Evolutionary conservation across 2,329 filamentous ascomycete species (phyloP).

Genomic region (Fusarium transvaalense): DNA sequence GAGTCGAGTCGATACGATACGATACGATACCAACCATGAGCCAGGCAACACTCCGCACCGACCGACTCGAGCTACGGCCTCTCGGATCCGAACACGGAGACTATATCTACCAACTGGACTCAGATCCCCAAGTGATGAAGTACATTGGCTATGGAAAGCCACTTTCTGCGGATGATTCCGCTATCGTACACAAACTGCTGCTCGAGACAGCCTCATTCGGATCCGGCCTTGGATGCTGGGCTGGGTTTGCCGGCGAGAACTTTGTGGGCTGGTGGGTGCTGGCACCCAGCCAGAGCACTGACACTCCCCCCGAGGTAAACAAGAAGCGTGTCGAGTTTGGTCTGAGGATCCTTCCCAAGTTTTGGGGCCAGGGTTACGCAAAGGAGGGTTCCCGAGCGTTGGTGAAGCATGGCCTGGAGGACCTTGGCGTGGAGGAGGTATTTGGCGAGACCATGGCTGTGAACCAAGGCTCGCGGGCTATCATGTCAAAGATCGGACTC

Average conservation of each 20-base stretch:
- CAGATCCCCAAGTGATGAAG: conserved; percentile 40
- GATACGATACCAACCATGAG: conserved; percentile 28
- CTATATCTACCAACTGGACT: conserved; percentile 40
- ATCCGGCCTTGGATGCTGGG: conserved; percentile 43
- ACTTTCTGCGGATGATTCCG: conserved; percentile 33
- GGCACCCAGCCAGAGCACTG: conserved; percentile 40
- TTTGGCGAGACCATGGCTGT: conserved; percentile 51
- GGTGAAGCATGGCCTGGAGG: conserved; percentile 48
- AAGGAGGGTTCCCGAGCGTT: conserved; percentile 50
- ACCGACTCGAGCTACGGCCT: conserved; percentile 36
- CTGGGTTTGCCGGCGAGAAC: conserved; percentile 39
- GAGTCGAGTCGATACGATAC: not conserved
- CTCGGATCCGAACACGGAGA: conserved; percentile 37
- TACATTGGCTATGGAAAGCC: conserved; percentile 45
- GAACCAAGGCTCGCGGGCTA: conserved; percentile 46
- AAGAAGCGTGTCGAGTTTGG: conserved; percentile 45
- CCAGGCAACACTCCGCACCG: conserved; percentile 38
- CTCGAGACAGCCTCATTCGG: conserved; percentile 40
- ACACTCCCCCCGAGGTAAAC: conserved; percentile 18
- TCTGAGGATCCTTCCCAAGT: conserved; percentile 47
- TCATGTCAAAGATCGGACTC: conserved; percentile 38
- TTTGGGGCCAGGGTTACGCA: conserved; percentile 50
- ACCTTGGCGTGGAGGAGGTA: conserved; percentile 44
- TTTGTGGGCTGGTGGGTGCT: conserved; percentile 52
- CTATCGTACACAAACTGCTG: conserved; percentile 42